Evolutionary conservation across 1,284 basidiomycete species (phyloP), one percentile per base, ranked within the genome.

Genomic region (Ceratobasidium sp.): DNA sequence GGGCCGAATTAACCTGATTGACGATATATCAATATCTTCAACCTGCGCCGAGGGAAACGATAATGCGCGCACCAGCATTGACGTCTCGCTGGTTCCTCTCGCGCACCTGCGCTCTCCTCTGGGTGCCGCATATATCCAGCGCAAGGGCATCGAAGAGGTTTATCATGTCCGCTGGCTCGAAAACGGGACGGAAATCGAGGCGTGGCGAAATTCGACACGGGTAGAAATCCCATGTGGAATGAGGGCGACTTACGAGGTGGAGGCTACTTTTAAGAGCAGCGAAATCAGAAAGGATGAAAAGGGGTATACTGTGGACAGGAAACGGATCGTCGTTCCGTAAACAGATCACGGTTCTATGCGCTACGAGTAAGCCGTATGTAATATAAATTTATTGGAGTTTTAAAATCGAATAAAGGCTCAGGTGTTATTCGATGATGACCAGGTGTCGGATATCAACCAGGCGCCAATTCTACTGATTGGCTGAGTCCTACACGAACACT

Each of bases 1-100:
- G 6, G 79, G 79, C 46, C 84, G 85, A 52, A 80, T 92, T 64
- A 83, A 82, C 76, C 84, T 91, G 76, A 86, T 92, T 74, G 90
- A 93, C 73, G 78, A 78, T 43, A 75, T 89, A n/a, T 6, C 53
- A 76, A 77, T 23, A 79, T 39, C 41, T 39, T 45, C 45, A 21
- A 61, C 21, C 10, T 53, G 50, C 50, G 28, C 50, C n/a, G n/a
- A n/a, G 10, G 28, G 3, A 30, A 14, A 28, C 28, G 23, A n/a
- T 57, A 4, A 48, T 30, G 34, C 58, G 46, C 2, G 30, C 78
- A 39, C 30, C 8, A 77, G 74, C 16, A 79, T 89, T 23, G 80
- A 82, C 18, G 75, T 88, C 8, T 76, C 80, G 8, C 83, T 90
- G 32, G 81, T 90, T 12, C 85, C 87, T n/a, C 82, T 91, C 12